These are phyloP conservation scores for Berberis vulgaris DNA, from an alignment of 164 flowering plant species.

Conservation along the genomic window DNA sequence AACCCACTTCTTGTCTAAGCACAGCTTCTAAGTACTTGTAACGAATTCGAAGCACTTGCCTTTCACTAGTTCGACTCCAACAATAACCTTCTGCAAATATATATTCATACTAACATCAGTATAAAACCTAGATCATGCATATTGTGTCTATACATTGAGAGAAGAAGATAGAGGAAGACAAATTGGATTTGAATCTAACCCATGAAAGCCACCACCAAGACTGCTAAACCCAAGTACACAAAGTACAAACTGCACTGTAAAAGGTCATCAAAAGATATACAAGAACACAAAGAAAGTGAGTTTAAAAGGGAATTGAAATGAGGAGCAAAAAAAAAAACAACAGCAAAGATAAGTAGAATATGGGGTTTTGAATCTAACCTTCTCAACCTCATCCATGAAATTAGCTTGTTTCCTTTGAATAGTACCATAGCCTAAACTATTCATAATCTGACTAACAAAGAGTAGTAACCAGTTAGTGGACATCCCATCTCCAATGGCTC, in stretches of 20 bases:
- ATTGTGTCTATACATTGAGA: too few species aligned
- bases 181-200: conserved; percentile 36
- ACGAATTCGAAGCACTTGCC: conserved; percentile 68
- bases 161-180: background rate
- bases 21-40: conserved; percentile 80
- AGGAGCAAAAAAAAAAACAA: background rate
- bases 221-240: conserved; percentile 78
- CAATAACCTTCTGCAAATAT: conserved; percentile 78
- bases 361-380: conserved; percentile 34
- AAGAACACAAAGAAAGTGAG: too few species aligned
- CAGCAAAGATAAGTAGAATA: background rate
- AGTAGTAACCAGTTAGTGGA: conserved; percentile 67
- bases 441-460: conserved; percentile 67
- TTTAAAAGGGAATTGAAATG: too few species aligned
- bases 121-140: background rate
- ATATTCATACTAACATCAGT: conserved; percentile 1
- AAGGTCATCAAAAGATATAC: conserved; percentile 1
- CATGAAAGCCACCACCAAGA: conserved; percentile 76
- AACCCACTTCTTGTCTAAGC: conserved; percentile 84
- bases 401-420: conserved; percentile 25
- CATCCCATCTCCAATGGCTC: conserved; percentile 94
- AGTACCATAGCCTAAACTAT: conserved; percentile 65
- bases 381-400: conserved; percentile 71
- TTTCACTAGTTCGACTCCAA: conserved; percentile 85
- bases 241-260: conserved; percentile 68